Conservation (phyloP, 2,329 filamentous ascomycete species). For the Remersonia thermophila region DNA sequence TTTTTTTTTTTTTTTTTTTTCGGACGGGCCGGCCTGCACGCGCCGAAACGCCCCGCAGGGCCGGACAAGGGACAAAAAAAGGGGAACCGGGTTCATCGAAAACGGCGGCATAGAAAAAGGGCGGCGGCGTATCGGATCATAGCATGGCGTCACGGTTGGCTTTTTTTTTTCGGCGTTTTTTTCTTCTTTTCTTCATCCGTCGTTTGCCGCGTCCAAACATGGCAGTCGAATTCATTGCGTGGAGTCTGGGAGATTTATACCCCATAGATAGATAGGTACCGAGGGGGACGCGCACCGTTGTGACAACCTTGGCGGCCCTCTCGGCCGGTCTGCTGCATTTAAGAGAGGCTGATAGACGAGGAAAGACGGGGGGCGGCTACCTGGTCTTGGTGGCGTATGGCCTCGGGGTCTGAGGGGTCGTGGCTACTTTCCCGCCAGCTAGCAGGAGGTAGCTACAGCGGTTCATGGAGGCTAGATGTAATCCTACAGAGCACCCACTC, state of each 20-base stretch:
- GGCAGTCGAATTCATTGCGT: too few species aligned
- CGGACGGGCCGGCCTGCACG: slow-evolving; percentile 1
- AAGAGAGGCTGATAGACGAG: too few species aligned
- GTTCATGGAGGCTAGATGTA: slow-evolving; percentile 9
- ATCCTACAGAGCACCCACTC: slow-evolving; percentile 1
- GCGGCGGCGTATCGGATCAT: neutral
- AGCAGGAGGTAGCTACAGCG: too few species aligned
- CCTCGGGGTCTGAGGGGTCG: too few species aligned
- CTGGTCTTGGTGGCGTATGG: neutral
- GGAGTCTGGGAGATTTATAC: neutral
- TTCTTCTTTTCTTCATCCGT: slow-evolving; percentile 1
- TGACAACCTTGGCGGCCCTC: too few species aligned
- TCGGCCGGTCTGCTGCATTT: neutral
- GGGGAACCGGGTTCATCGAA: slow-evolving; percentile 5
- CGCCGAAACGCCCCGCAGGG: neutral
- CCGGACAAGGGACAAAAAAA: slow-evolving; percentile 6
- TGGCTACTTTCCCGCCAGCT: too few species aligned
- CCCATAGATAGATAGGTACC: neutral
- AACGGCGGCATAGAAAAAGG: slow-evolving; percentile 8
- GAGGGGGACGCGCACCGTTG: too few species aligned
- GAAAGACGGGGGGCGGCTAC: too few species aligned
- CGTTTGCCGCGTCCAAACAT: neutral
- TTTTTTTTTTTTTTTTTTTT: slow-evolving; percentile 2
- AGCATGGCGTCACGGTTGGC: slow-evolving; percentile 7
- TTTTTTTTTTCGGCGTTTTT: slow-evolving; percentile 3